A percentile compares a stretch with the other conserved stretches of the same genome.
Evolutionary conservation across 306 rosid species (phyloP).

Genomic region (Casuarina glauca): DNA sequence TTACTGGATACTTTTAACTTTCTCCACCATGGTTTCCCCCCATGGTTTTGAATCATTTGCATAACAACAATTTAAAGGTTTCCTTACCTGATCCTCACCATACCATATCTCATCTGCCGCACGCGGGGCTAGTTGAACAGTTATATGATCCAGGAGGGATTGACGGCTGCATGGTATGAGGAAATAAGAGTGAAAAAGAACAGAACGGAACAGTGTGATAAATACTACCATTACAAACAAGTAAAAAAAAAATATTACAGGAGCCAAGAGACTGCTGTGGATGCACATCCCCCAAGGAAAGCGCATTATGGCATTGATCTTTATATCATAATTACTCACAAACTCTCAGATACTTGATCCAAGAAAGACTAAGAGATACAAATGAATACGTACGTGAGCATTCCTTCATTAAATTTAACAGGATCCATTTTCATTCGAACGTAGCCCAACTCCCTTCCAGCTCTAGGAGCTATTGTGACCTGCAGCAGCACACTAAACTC

Average conservation of each 20-base stretch:
- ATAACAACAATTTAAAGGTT: neutral
- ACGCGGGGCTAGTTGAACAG: constrained; percentile 95
- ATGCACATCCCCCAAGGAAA: constrained; percentile 10
- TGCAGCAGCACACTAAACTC: constrained; percentile 40
- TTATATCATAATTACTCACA: constrained; percentile 16
- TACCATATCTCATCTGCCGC: constrained; percentile 96
- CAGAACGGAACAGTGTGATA: constrained; percentile 14
- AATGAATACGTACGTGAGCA: constrained; percentile 75
- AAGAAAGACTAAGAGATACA: neutral
- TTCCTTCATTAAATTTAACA: constrained; percentile 68
- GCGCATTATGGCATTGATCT: constrained; percentile 9
- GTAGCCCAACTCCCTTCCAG: constrained; percentile 97
- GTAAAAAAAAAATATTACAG: constrained; percentile 5
- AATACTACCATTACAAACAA: constrained; percentile 16
- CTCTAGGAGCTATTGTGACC: constrained; percentile 99
- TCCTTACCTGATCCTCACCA: constrained; percentile 71
- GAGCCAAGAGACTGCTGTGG: constrained; percentile 16
- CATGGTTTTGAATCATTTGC: neutral
- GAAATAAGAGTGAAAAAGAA: constrained; percentile 21
- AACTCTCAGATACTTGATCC: neutral
- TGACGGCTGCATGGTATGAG: constrained; percentile 69
- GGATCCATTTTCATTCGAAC: constrained; percentile 90
- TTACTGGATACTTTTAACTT: neutral
- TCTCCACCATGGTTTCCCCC: neutral
- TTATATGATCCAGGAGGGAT: constrained; percentile 88